A percentile compares a stretch with the other conserved stretches of the same genome.
phyloP scores from a whole-genome alignment of 495 filamentous ascomycete genomes.

The Cairneyella variabilis region DNA sequence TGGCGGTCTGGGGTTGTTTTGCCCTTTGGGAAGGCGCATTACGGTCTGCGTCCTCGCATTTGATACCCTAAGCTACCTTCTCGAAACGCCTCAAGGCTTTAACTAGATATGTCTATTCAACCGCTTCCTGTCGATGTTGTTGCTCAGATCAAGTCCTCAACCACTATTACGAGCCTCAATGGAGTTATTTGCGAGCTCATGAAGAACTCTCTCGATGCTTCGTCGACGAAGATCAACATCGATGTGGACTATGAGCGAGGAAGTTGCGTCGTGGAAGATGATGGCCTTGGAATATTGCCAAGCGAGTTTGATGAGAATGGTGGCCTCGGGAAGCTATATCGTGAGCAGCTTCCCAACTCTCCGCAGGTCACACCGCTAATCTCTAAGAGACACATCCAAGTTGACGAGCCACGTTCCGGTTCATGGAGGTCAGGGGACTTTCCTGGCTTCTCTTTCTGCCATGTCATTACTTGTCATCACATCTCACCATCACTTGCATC shows the following conservation, averaged over 20 bases:
- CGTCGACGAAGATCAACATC: constrained; percentile 65
- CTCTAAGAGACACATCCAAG: constrained; percentile 70
- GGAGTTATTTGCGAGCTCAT: constrained; percentile 71
- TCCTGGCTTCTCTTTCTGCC: constrained; percentile 72
- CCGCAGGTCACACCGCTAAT: neutral
- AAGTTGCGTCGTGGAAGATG: constrained; percentile 80
- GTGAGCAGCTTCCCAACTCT: constrained; percentile 39
- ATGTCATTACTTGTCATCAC: constrained; percentile 76
- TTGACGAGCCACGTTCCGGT: constrained; percentile 37
- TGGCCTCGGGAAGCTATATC: constrained; percentile 69
- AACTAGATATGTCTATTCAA: constrained; percentile 62
- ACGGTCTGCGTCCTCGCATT: neutral
- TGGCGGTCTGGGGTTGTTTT: neutral
- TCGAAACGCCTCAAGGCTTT: neutral
- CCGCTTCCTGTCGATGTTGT: constrained; percentile 70
- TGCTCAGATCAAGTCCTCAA: constrained; percentile 86
- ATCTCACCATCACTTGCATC: constrained; percentile 63
- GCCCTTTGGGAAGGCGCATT: neutral
- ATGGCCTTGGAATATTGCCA: constrained; percentile 76
- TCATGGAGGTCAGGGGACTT: constrained; percentile 70
- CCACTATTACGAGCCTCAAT: constrained; percentile 68
- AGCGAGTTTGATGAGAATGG: constrained; percentile 66
- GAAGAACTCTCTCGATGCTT: constrained; percentile 83
- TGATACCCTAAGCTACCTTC: neutral
- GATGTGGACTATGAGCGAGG: constrained; percentile 73